Base-by-base conservation (phyloP, 176 grass and related monocot genomes). In the Rhipidocladum racemiflorum region DNA sequence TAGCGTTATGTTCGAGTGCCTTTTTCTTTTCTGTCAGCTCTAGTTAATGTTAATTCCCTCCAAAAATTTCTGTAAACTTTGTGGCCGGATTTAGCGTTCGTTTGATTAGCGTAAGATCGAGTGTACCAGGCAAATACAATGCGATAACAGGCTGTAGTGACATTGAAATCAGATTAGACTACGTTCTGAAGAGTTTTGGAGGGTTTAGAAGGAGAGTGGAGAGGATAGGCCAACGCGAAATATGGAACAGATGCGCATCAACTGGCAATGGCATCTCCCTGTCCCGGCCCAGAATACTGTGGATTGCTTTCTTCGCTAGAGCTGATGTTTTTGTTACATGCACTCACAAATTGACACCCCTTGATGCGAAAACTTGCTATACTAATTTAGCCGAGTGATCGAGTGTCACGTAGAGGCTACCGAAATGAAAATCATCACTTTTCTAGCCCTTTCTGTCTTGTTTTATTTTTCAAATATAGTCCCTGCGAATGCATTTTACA, bases 61-160 rank as follows among this genome's bases (percentile, higher is more conserved):
- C 48, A 34, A 7, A 50, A 50, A 18, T 18, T 18, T 18, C 5
- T 50, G 48, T 18, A 50, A 50, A 50, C 18, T 18, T 50, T 50
- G 0, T 5, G 1, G 48, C 8, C 20, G 11, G 43, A 66, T 27
- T 2, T 65, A 4, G 61, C 20, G 20, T 65, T 67, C 77, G 13
- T 49, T 75, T 27, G 25, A 42, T 61, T 32, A 0, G 23, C 50
- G 40, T 24, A 32, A 50, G 32, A 61, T 81, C 38, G 25, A 13
- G 39, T 63, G 64, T 38, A 23, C 67, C 46, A 89, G 55, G 78
- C 83, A 64, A 32, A 72, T 64, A 53, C 88, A 30, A 69, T 68
- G 46, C 74, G 72, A 89, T 49, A 85, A 89, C 88, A 89, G 88
- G 83, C 78, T 85, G 88, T 89, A 42, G 53, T 50, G 75, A 82